phyloP scores from a whole-genome alignment of 163 green algal genomes.

The Scenedesmus sp. region DNA sequence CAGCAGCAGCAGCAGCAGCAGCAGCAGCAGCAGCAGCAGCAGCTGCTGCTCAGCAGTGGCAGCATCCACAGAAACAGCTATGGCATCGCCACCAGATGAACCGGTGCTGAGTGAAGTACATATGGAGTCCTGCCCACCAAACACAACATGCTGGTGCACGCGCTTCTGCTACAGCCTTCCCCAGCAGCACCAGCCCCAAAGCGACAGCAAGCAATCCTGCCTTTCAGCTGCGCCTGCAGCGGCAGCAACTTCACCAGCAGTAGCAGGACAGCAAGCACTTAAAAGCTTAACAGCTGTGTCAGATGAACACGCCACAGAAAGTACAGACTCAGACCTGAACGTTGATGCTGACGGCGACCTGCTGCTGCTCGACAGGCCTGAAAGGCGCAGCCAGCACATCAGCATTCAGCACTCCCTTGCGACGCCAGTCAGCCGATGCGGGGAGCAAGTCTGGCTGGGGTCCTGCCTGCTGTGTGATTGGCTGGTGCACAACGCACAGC shows the following conservation, averaged over 20 bases:
- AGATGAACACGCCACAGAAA: background rate
- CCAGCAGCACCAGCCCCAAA: background rate
- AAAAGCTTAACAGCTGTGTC: background rate
- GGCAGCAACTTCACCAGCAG: background rate
- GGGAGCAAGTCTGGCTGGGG: slow-evolving; percentile 49
- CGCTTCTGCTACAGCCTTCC: slow-evolving; percentile 24
- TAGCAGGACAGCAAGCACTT: background rate
- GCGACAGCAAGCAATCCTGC: background rate
- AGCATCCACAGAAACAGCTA: background rate
- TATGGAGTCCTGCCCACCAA: slow-evolving; percentile 47
- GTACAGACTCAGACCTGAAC: background rate
- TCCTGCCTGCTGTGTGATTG: slow-evolving; percentile 45
- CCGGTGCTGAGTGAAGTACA: slow-evolving; percentile 43
- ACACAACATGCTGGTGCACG: slow-evolving; percentile 9
- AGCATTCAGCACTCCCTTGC: slow-evolving; percentile 41
- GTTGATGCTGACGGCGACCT: slow-evolving; percentile 41
- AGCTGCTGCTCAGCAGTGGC: too few species aligned
- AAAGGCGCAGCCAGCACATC: background rate
- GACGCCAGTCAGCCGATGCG: slow-evolving; percentile 30
- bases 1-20: background rate
- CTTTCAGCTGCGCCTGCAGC: background rate
- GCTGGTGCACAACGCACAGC: background rate
- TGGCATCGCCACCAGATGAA: background rate
- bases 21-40: background rate
- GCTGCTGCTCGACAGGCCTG: slow-evolving; percentile 15